Conservation (phyloP, 495 filamentous ascomycete genomes). For the Neurospora sp. region DNA sequence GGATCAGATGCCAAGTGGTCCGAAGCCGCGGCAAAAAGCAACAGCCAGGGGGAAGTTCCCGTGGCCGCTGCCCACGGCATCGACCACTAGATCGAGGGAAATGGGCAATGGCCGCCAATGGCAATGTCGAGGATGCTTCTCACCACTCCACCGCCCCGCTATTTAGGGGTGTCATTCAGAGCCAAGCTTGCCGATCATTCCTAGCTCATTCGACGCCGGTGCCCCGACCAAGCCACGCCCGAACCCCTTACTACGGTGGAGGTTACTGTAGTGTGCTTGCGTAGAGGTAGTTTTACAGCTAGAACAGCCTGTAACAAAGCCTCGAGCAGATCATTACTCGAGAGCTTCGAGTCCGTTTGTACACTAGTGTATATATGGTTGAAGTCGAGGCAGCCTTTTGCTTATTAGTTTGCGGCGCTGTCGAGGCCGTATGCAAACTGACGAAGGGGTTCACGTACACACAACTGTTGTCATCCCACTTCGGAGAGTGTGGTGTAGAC, state of each 20-base stretch:
- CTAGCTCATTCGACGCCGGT: not conserved
- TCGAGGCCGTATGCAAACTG: not conserved
- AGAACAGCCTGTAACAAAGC: not conserved
- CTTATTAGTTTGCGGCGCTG: not conserved
- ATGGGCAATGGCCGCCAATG: not conserved
- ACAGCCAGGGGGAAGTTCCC: not conserved
- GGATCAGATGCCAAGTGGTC: not conserved
- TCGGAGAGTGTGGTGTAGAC: not conserved
- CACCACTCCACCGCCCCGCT: not conserved
- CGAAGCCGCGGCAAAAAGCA: not conserved
- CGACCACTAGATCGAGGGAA: not conserved
- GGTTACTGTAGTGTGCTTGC: not conserved
- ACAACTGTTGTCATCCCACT: no score
- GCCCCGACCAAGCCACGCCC: not conserved
- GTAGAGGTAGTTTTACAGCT: not conserved
- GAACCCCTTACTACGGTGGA: not conserved
- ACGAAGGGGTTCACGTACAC: not conserved
- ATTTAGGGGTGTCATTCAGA: not conserved
- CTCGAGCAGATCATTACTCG: not conserved
- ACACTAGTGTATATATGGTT: no score
- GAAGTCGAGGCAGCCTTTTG: no score
- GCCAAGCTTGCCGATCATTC: not conserved
- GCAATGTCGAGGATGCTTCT: not conserved
- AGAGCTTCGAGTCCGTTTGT: not conserved
- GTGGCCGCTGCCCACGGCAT: not conserved